Conservation (phyloP, 148 eudicot genomes). For the Nepenthes gracilis region DNA sequence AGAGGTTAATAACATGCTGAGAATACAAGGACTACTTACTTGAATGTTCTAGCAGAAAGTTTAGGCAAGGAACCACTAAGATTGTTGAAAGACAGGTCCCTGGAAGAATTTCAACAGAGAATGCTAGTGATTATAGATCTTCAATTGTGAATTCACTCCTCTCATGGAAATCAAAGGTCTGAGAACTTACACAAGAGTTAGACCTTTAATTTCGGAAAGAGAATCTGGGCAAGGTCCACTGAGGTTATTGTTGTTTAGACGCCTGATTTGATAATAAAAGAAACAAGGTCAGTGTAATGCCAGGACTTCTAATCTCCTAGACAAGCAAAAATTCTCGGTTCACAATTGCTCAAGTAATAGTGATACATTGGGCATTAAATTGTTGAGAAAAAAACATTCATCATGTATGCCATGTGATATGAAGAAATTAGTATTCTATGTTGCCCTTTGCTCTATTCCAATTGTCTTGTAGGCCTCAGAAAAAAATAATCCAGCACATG, state of each 20-base stretch:
- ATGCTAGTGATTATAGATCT: constrained; percentile 1
- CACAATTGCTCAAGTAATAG: no score
- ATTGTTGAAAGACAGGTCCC: constrained; percentile 89
- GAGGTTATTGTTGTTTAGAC: constrained; percentile 83
- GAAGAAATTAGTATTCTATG: no score
- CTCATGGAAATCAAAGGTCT: neutral
- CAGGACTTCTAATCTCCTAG: no score
- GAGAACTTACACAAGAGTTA: constrained; percentile 72
- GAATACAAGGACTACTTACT: constrained; percentile 14
- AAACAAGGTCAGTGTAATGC: no score
- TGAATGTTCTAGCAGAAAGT: constrained; percentile 66
- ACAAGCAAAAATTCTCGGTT: no score
- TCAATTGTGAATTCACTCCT: neutral
- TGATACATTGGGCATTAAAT: no score
- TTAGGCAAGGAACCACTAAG: constrained; percentile 79
- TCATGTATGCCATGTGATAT: no score
- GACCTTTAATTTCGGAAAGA: constrained; percentile 44
- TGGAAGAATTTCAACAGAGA: constrained; percentile 9
- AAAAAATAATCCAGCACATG: no score
- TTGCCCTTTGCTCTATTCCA: no score
- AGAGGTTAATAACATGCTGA: no score
- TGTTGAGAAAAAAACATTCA: no score
- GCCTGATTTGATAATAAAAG: constrained; percentile 43
- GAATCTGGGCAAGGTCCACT: constrained; percentile 56
- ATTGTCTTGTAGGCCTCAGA: no score